Evolutionary conservation across 495 filamentous ascomycete species (phyloP), one percentile per base, ranked within the genome.

Genomic region (Annulohypoxylon nitens): DNA sequence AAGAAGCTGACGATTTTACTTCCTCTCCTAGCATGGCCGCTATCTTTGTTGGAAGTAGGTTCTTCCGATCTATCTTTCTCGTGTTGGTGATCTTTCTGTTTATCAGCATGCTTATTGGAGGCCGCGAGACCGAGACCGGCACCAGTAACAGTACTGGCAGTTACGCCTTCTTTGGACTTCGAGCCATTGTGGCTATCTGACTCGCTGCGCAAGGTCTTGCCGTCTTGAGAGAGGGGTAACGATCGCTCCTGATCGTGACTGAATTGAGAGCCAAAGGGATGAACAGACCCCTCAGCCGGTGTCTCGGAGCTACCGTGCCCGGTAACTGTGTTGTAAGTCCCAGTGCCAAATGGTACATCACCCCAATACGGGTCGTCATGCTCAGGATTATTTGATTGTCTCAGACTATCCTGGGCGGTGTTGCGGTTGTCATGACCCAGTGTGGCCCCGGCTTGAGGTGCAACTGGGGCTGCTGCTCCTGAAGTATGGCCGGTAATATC

Each of bases 241-340:
- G 58, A 47, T 5, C 66, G 76, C 53, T 82, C 81, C 20, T 82
- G 72, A 0, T 61, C 72, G 34, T 81, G 74, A 59, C 74, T 74
- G 3, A 67, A 59, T n/a, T 26, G 3, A 50, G 51, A 26, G 4
- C 9, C 62, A 3, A 55, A 67, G 11, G 50, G 11, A 12, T 62
- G 71, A 33, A 64, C 41, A 9, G 68, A 70, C 18, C 69, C 66
- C 1, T 58, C 61, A 20, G 36, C 61, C 30, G 63, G 36, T 10
- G 45, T 79, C 7, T 75, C 71, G 50, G 80, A 45, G 61, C 83
- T 84, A 4, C 83, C 83, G 37, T 84, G 83, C 14, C 83, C 83
- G 3, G 75, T 76, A 10, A 84, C 81, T 0, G 77, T 78, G 65
- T 84, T 84, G 36, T 84, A 83, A n/a, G 83, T 73, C 4, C 75